Evolutionary conservation across 805 yeast genomes (phyloP).

Genomic region (Scheffersomyces lignosus): DNA sequence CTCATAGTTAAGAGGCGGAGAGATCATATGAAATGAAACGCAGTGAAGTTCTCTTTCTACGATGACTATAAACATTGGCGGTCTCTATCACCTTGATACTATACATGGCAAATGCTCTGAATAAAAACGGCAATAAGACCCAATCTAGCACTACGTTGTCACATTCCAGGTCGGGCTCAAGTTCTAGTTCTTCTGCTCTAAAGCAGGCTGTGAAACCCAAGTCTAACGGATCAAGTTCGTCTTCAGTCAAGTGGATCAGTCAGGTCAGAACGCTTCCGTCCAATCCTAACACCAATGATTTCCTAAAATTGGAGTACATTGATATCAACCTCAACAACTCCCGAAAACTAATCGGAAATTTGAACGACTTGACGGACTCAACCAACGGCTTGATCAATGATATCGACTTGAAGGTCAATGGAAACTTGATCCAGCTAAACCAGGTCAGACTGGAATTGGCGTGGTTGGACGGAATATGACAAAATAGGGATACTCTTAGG

Average conservation of each 20-base stretch:
- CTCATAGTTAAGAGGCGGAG: too few species aligned
- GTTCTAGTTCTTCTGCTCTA: too few species aligned
- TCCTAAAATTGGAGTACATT: slow-evolving; percentile 34
- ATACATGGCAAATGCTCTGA: too few species aligned
- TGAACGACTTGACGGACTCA: slow-evolving; percentile 11
- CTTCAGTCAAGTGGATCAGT: slow-evolving; percentile 23
- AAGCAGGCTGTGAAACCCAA: too few species aligned
- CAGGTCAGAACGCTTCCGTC: slow-evolving; percentile 35
- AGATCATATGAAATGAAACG: too few species aligned
- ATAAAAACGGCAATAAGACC: too few species aligned
- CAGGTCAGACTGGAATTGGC: slow-evolving; percentile 21
- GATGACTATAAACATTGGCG: too few species aligned
- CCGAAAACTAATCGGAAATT: slow-evolving; percentile 28
- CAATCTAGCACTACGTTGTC: too few species aligned
- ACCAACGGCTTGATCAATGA: slow-evolving; percentile 6
- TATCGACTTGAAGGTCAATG: slow-evolving; percentile 12
- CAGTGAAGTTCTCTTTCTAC: too few species aligned
- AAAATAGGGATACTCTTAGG: too few species aligned
- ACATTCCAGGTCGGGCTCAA: too few species aligned
- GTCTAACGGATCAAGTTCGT: not conserved
- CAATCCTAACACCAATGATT: slow-evolving; percentile 30
- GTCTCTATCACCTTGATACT: too few species aligned
- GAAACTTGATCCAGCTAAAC: slow-evolving; percentile 16
- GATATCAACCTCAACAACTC: slow-evolving; percentile 40
- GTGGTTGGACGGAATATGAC: slow-evolving; percentile 16